These are phyloP conservation scores for Botrytis byssoidea DNA, from an alignment of 2,329 filamentous ascomycete genomes.

Conservation along the genomic window DNA sequence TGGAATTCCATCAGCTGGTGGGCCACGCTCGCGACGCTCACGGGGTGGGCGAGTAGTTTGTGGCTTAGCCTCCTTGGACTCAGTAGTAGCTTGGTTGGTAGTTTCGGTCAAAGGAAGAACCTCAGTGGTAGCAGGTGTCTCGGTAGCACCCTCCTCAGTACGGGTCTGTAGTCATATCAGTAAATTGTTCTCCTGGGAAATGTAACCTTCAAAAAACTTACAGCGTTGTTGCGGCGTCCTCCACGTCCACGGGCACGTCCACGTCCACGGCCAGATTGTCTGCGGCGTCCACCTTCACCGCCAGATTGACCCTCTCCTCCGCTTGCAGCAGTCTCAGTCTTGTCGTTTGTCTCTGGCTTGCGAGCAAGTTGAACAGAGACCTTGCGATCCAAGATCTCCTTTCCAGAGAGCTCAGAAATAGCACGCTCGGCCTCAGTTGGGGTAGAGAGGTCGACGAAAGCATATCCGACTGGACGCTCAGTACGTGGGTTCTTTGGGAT, in stretches of 20 bases:
- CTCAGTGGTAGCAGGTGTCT: constrained; percentile 51
- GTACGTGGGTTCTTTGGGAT: constrained; percentile 99
- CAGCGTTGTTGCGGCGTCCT: constrained; percentile 60
- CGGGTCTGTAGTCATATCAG: constrained; percentile 33
- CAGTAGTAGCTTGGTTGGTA: constrained; percentile 57
- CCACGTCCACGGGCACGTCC: constrained; percentile 67
- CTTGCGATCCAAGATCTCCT: constrained; percentile 98
- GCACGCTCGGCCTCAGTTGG: constrained; percentile 92
- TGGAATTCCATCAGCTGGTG: constrained; percentile 93
- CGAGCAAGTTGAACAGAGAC: constrained; percentile 98
- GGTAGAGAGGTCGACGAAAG: constrained; percentile 96
- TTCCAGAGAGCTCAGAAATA: constrained; percentile 91
- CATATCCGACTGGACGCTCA: constrained; percentile 96
- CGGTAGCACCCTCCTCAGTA: constrained; percentile 45
- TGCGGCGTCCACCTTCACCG: constrained; percentile 64
- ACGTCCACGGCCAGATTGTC: constrained; percentile 62
- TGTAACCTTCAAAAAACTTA: constrained; percentile 45
- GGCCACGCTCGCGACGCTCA: constrained; percentile 78
- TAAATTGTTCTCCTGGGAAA: background rate
- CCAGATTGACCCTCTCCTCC: constrained; percentile 67
- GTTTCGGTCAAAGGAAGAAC: constrained; percentile 60
- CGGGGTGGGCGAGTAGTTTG: constrained; percentile 50
- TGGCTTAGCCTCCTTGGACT: constrained; percentile 41
- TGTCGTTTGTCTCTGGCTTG: constrained; percentile 88
- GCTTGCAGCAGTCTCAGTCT: constrained; percentile 67